Evolutionary conservation across 139 green algal genomes (phyloP).

Genomic region (Micractinium sp.): DNA sequence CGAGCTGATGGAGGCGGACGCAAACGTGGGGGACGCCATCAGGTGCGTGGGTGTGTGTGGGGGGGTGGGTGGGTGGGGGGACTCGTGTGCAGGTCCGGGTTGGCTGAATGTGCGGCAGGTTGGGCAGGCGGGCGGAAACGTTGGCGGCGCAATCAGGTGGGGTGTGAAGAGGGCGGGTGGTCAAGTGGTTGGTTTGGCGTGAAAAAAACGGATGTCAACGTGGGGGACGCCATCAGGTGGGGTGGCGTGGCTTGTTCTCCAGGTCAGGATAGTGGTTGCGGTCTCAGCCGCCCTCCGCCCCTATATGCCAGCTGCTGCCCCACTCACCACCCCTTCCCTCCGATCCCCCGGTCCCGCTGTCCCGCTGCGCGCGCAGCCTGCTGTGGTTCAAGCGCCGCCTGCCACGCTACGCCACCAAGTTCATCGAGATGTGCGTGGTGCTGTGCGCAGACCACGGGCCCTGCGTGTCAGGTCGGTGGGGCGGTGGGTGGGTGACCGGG

Average conservation of each 20-base stretch:
- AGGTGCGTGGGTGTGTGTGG: constrained; percentile 37
- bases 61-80: too few relatives aligned
- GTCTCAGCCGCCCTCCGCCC: too few relatives aligned
- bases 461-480: constrained; percentile 74
- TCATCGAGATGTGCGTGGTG: constrained; percentile 96
- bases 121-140: too few relatives aligned
- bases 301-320: neutral
- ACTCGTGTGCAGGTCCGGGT: too few relatives aligned
- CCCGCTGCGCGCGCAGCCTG: constrained; percentile 23
- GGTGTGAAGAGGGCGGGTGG: too few relatives aligned
- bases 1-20: constrained; percentile 86
- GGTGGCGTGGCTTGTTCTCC: too few relatives aligned
- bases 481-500: too few relatives aligned
- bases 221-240: neutral
- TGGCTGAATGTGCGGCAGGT: too few relatives aligned
- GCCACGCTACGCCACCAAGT: constrained; percentile 90
- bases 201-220: too few relatives aligned
- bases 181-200: too few relatives aligned
- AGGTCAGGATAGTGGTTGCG: neutral
- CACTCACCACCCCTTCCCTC: neutral
- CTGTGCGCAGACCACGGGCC: constrained; percentile 95
- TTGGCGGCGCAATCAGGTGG: too few relatives aligned
- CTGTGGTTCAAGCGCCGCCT: constrained; percentile 88
- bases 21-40: constrained; percentile 89
- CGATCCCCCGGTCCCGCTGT: neutral